Conservation (phyloP, 768 basidiomycete genomes). For the Amanita molliuscula region DNA sequence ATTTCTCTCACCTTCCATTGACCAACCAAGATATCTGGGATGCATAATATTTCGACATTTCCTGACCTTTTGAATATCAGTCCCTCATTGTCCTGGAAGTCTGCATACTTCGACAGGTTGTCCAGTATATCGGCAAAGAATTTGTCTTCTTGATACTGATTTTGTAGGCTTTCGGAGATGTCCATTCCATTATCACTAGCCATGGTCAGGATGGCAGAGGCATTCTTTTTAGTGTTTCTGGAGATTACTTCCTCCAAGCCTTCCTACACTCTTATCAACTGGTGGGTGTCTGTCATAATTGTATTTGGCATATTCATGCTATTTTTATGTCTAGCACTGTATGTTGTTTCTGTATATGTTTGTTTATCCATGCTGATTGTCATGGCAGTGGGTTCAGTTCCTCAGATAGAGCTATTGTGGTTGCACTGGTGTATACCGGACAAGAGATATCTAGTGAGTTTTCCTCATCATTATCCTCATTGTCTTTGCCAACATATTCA, state of each 20-base stretch:
- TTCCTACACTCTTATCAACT: neutral
- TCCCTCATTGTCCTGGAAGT: conserved; percentile 12
- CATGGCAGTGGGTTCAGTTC: neutral
- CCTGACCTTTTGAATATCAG: conserved; percentile 11
- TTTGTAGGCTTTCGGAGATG: conserved; percentile 1
- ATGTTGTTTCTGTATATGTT: too few relatives aligned
- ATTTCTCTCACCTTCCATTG: conserved; percentile 16
- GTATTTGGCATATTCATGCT: too few relatives aligned
- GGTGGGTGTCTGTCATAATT: neutral
- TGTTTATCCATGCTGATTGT: neutral
- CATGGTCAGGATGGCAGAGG: neutral
- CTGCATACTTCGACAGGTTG: conserved; percentile 10
- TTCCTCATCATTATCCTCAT: conserved; percentile 5
- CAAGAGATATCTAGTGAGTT: conserved; percentile 4
- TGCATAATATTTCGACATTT: conserved; percentile 10
- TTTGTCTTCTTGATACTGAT: conserved; percentile 8
- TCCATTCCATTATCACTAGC: conserved; percentile 6
- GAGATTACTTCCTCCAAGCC: too few relatives aligned
- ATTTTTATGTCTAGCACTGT: too few relatives aligned
- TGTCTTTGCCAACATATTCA: conserved; percentile 14
- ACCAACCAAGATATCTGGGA: conserved; percentile 14
- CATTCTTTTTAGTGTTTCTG: neutral
- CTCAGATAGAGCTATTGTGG: neutral
- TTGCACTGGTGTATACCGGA: conserved; percentile 9
- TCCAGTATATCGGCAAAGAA: conserved; percentile 13